Conservation (phyloP, 768 basidiomycete species). For the Infundibulicybe gibba region DNA sequence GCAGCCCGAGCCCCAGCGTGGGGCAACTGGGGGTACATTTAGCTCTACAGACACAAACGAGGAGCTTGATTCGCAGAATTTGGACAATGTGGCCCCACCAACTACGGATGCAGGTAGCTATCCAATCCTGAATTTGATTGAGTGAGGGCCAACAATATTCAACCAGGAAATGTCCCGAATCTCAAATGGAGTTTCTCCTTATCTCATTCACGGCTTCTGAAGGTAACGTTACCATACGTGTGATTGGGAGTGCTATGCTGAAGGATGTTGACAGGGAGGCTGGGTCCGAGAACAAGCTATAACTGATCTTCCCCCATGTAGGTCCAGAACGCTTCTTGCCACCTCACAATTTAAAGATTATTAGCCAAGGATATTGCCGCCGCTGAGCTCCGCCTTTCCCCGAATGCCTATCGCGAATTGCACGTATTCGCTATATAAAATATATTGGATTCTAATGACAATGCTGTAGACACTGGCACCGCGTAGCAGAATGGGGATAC, state of each 20-base stretch:
- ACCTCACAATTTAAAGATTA: background rate
- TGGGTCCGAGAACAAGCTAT: slow-evolving; percentile 12
- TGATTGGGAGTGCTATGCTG: too few species aligned
- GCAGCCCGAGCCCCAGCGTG: background rate
- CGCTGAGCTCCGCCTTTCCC: slow-evolving; percentile 9
- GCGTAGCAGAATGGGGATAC: slow-evolving; percentile 14
- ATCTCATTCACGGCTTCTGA: background rate
- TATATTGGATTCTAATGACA: background rate
- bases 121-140: background rate
- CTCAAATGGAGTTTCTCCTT: background rate
- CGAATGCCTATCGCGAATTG: slow-evolving; percentile 13
- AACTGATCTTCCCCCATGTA: slow-evolving; percentile 12
- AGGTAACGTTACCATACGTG: too few species aligned
- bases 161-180: background rate
- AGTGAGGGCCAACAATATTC: background rate
- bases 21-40: background rate
- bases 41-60: background rate
- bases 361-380: slow-evolving; percentile 9
- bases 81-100: background rate
- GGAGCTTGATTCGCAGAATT: background rate
- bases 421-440: background rate
- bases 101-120: background rate
- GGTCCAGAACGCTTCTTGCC: background rate
- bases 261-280: slow-evolving; percentile 5
- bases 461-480: slow-evolving; percentile 11